phyloP scores from a whole-genome alignment of 495 filamentous ascomycete genomes.

The Podospora pseudoanserina region DNA sequence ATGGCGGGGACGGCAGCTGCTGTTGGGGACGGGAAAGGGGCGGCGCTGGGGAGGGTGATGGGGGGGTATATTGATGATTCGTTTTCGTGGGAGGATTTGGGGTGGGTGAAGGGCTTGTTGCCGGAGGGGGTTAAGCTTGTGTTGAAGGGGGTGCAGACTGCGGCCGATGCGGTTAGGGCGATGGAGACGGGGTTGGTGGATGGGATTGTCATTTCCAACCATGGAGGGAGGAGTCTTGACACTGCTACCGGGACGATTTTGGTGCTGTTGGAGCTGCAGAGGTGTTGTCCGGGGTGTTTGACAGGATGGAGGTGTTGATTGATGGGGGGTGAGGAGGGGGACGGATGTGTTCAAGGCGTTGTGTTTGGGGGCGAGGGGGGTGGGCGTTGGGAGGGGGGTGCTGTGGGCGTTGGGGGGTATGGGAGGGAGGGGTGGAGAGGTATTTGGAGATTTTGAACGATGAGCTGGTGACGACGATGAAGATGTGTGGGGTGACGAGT shows the following conservation, averaged over 20 bases:
- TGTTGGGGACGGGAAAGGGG: constrained; percentile 62
- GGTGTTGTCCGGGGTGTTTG: constrained; percentile 56
- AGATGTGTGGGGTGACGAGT: constrained; percentile 68
- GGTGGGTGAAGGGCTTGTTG: constrained; percentile 42
- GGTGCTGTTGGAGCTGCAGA: constrained; percentile 61
- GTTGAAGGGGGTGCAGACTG: constrained; percentile 63
- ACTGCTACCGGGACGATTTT: constrained; percentile 59
- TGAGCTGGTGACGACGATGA: constrained; percentile 76
- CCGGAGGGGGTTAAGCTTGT: constrained; percentile 50
- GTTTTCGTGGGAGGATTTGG: constrained; percentile 69
- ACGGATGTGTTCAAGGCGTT: constrained; percentile 68
- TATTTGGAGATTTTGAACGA: constrained; percentile 63
- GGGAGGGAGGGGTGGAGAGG: constrained; percentile 70
- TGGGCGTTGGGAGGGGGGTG: constrained; percentile 61
- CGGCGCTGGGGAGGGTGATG: constrained; percentile 68
- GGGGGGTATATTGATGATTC: constrained; percentile 67
- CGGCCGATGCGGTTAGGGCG: constrained; percentile 56
- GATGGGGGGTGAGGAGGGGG: constrained; percentile 63
- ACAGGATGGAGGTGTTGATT: constrained; percentile 59
- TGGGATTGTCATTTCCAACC: constrained; percentile 62
- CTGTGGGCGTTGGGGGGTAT: constrained; percentile 61
- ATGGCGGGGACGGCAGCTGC: constrained; percentile 34
- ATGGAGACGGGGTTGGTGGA: constrained; percentile 49
- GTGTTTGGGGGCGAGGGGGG: constrained; percentile 61
- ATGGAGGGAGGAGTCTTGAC: constrained; percentile 67